These are phyloP conservation scores for Ettlia oleoabundans DNA, from an alignment of 139 green algal genomes.

Conservation along the genomic window DNA sequence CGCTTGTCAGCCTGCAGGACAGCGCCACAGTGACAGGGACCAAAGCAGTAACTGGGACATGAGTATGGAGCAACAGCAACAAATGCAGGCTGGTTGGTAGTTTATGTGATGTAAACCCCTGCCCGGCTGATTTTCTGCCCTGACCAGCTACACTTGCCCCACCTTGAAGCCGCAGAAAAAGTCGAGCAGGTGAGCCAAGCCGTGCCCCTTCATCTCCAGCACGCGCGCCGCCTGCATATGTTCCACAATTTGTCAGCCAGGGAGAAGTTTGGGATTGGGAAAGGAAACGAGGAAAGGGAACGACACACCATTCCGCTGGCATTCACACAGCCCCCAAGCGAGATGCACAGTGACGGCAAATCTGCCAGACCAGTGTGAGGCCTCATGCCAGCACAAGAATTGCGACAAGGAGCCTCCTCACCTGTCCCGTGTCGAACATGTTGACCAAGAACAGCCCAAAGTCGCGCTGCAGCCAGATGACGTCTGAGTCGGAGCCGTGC, in stretches of 20 bases:
- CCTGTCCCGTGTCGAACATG: slow-evolving; percentile 96
- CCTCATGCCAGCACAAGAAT: background rate
- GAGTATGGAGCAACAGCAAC: no score
- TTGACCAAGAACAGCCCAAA: slow-evolving; percentile 94
- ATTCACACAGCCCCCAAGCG: no score
- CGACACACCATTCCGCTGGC: no score
- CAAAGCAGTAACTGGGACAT: no score
- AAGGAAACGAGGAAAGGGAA: no score
- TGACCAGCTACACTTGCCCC: background rate
- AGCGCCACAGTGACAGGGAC: no score
- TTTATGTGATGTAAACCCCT: no score
- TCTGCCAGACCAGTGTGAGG: no score
- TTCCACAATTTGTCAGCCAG: background rate
- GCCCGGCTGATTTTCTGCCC: no score
- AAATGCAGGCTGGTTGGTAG: no score
- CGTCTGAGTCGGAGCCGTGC: slow-evolving; percentile 88
- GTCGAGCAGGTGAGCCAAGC: slow-evolving; percentile 85
- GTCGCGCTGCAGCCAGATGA: slow-evolving; percentile 91
- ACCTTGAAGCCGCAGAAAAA: slow-evolving; percentile 70
- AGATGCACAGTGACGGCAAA: no score
- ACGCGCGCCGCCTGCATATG: slow-evolving; percentile 63
- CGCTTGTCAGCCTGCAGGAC: slow-evolving; percentile 68
- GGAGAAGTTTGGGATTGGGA: no score
- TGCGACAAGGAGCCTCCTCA: slow-evolving; percentile 27
- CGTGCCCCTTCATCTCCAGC: slow-evolving; percentile 43